A percentile compares a stretch with the other conserved stretches of the same genome.
Conservation (phyloP, 2,329 filamentous ascomycete species). For the Claviceps monticola region DNA sequence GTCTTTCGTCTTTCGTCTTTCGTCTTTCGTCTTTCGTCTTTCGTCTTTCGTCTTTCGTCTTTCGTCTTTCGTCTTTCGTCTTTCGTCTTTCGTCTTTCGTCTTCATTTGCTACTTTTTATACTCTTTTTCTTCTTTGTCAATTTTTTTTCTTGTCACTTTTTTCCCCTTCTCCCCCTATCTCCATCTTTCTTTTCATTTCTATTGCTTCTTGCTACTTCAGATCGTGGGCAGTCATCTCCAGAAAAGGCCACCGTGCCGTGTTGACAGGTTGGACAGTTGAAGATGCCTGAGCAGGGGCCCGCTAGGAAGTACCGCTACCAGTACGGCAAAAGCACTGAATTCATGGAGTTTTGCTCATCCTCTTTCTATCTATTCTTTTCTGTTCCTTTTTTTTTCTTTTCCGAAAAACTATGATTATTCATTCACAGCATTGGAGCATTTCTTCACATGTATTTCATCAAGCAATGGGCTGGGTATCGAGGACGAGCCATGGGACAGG, state of each 20-base stretch:
- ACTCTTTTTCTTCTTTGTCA: neutral
- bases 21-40: neutral
- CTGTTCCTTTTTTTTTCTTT: neutral
- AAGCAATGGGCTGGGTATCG: neutral
- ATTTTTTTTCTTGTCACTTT: neutral
- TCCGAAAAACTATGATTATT: neutral
- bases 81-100: neutral
- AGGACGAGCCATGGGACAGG: too few species aligned
- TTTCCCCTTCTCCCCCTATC: neutral
- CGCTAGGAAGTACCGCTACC: too few species aligned
- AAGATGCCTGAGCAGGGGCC: too few species aligned
- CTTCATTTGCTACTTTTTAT: neutral
- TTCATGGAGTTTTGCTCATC: neutral
- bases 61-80: neutral
- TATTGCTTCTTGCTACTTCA: neutral
- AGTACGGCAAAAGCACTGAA: too few species aligned
- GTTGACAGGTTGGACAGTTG: too few species aligned
- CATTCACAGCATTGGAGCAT: neutral
- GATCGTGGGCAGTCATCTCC: too few species aligned
- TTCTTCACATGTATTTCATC: neutral
- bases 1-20: neutral
- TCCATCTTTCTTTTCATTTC: neutral
- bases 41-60: neutral
- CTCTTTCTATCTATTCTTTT: neutral
- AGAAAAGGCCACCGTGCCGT: too few species aligned